These are phyloP conservation scores for Baorangia bicolor DNA, from an alignment of 768 basidiomycete genomes.

Conservation along the genomic window DNA sequence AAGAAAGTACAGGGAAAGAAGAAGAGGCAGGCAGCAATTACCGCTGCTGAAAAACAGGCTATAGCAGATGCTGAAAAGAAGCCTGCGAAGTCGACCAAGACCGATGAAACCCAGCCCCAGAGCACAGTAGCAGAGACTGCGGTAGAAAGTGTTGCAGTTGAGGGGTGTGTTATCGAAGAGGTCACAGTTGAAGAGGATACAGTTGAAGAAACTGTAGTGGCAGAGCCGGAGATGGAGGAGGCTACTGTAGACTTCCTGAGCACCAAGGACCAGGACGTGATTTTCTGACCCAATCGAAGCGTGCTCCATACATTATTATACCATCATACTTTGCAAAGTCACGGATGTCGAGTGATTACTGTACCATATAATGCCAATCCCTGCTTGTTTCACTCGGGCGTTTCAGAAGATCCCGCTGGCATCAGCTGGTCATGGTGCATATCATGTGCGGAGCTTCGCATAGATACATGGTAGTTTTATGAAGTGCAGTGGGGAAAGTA, in stretches of 20 bases:
- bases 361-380: slow-evolving; percentile 11
- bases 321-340: slow-evolving; percentile 8
- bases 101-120: slow-evolving; percentile 3
- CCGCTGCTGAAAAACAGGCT: slow-evolving; percentile 27
- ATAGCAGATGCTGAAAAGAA: slow-evolving; percentile 4
- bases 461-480: slow-evolving; percentile 71
- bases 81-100: slow-evolving; percentile 1
- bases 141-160: background rate
- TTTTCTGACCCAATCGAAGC: slow-evolving; percentile 58
- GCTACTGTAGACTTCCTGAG: slow-evolving; percentile 65
- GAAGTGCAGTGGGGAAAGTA: slow-evolving; percentile 19
- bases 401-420: background rate
- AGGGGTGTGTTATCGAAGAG: slow-evolving; percentile 12
- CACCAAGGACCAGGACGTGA: slow-evolving; percentile 89
- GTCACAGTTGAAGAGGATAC: slow-evolving; percentile 31
- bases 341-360: slow-evolving; percentile 1
- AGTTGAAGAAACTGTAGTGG: slow-evolving; percentile 7
- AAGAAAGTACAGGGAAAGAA: slow-evolving; percentile 99
- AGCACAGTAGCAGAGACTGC: background rate
- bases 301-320: slow-evolving; percentile 6
- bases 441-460: slow-evolving; percentile 50
- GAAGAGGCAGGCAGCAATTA: slow-evolving; percentile 70
- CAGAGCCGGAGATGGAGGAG: slow-evolving; percentile 27
- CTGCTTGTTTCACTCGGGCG: slow-evolving; percentile 8
- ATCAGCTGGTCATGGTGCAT: slow-evolving; percentile 47